A percentile compares a stretch with the other conserved stretches of the same genome.
These are phyloP conservation scores for Rhizomucor pusillus DNA, from an alignment of 371 early-diverging fungal species.

Conservation along the genomic window DNA sequence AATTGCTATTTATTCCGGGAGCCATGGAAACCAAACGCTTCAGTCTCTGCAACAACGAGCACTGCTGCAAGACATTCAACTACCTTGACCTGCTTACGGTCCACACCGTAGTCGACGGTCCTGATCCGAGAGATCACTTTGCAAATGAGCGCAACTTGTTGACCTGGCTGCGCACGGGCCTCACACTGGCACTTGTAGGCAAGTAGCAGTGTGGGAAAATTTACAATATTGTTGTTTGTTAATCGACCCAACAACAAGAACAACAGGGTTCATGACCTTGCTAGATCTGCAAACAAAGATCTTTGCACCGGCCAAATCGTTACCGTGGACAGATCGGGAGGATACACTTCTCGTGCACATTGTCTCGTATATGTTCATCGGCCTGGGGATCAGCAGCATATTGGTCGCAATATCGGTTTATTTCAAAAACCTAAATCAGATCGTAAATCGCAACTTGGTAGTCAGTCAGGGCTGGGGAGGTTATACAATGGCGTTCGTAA, in stretches of 20 bases:
- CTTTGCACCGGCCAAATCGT: conserved; percentile 35
- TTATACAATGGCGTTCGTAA: conserved; percentile 31
- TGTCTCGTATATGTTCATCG: conserved; percentile 36
- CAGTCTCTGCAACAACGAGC: conserved; percentile 29
- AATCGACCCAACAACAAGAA: no score
- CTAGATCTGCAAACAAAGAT: conserved; percentile 32
- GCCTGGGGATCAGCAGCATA: conserved; percentile 32
- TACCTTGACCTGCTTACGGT: conserved; percentile 30
- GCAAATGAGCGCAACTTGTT: conserved; percentile 41
- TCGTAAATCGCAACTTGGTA: conserved; percentile 25
- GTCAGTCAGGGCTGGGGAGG: conserved; percentile 45
- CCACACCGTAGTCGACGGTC: conserved; percentile 36
- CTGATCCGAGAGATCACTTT: conserved; percentile 46
- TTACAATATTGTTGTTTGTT: no score
- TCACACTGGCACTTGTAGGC: conserved; percentile 37
- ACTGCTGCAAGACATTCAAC: conserved; percentile 33
- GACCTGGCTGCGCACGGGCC: conserved; percentile 43
- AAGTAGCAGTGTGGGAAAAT: conserved; percentile 1
- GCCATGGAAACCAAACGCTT: conserved; percentile 28
- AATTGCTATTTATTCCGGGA: conserved; percentile 2
- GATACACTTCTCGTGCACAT: conserved; percentile 17
- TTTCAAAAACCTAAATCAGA: conserved; percentile 34
- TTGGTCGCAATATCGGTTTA: conserved; percentile 27
- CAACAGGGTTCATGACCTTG: conserved; percentile 38
- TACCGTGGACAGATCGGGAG: conserved; percentile 35